Base-by-base conservation (phyloP, 495 filamentous ascomycete genomes). In the Aspergillus funiculosus region DNA sequence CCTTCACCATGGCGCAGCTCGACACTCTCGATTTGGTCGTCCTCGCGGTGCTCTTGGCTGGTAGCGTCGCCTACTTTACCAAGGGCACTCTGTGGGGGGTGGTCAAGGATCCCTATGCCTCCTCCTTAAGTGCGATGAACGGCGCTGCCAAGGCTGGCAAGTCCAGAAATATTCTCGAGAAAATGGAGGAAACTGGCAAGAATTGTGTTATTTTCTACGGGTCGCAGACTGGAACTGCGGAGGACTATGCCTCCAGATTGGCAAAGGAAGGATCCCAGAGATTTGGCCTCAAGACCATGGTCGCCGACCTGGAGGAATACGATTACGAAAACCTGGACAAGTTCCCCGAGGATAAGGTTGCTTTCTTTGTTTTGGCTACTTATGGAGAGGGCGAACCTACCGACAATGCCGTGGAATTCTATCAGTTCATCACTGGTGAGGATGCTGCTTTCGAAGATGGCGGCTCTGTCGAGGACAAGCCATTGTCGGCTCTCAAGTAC, bases 341-440 rank as follows among this genome's bases (percentile, higher is more conserved):
- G 22, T 82, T 97, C 57, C 85, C 89, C 15, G 81, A 82, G 41
- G 88, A 95, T 64, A 94, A 95, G 72, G 67, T 97, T 36, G 87
- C 86, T 40, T 81, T 97, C 64, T 97, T 99, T 64, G 88, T 99
- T 41, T 74, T 99, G 39, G 92, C 92, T 19, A 99, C 92, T 26
- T 99, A 99, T 60, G 92, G 92, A 42, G 92, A 99, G 72, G 92
- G 92, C 51, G 92, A 99, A 65, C 92, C 92, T 11, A 99, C 92
- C 13, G 92, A 99, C 60, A 99, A 99, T 61, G 92, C 92, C 2
- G 94, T 97, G 27, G 94, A 97, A 47, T 97, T 97, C 71, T 96
- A 94, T 72, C 94, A 97, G 59, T 97, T 96, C 72, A 78, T 97
- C 63, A 86, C 75, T 37, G 76, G 76, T 39, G 88, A 95, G 11